These are phyloP conservation scores for Emericellopsis atlantica DNA, from an alignment of 2,329 filamentous ascomycete species.

Conservation along the genomic window DNA sequence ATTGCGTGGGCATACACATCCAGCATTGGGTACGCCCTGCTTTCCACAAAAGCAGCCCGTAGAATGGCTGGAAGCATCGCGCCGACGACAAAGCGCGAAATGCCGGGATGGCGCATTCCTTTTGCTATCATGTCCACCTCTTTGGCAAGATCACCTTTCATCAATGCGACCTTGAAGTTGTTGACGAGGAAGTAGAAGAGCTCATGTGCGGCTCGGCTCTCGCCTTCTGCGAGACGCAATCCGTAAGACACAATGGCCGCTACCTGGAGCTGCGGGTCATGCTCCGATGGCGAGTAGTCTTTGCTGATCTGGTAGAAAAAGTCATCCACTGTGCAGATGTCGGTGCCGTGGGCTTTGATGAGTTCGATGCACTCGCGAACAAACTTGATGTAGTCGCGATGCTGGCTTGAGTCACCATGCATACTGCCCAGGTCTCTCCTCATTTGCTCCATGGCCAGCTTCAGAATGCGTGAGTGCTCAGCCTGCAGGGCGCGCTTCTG, in stretches of 20 bases:
- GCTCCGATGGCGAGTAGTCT: conserved; percentile 40
- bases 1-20: conserved; percentile 36
- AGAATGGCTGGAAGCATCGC: conserved; percentile 44
- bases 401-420: conserved; percentile 21
- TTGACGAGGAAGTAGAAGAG: conserved; percentile 46
- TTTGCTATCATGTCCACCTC: conserved; percentile 31
- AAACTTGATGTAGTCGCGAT: conserved; percentile 35
- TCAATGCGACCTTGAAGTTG: conserved; percentile 42
- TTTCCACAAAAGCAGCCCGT: conserved; percentile 18
- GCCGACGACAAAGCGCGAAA: conserved; percentile 33
- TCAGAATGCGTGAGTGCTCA: conserved; percentile 30
- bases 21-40: conserved; percentile 31
- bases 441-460: conserved; percentile 39
- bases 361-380: conserved; percentile 37
- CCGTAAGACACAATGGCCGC: conserved; percentile 44
- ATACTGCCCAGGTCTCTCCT: conserved; percentile 32
- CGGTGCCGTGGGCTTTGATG: conserved; percentile 39
- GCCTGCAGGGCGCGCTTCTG: conserved; percentile 21
- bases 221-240: conserved; percentile 38
- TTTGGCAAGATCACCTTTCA: conserved; percentile 31
- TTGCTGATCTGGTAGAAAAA: conserved; percentile 44
- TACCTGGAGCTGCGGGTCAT: conserved; percentile 44
- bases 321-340: conserved; percentile 38
- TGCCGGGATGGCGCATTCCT: conserved; percentile 31
- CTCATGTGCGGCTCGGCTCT: conserved; percentile 29